These are phyloP conservation scores for Paraurostyla sp. DNA, from an alignment of 73 alveolate species.

Conservation along the genomic window DNA sequence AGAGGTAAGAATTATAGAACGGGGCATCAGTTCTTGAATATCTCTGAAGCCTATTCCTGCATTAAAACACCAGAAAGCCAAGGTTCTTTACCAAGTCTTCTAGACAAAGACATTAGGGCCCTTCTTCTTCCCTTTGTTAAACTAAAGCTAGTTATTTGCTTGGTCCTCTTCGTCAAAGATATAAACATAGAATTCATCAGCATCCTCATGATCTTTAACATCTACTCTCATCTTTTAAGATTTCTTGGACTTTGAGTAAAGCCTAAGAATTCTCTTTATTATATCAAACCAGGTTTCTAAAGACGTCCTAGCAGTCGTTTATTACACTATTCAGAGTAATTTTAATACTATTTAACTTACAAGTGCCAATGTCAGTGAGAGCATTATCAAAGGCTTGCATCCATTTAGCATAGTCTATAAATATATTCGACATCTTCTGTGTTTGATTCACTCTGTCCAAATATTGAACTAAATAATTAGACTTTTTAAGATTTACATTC, in stretches of 20 bases:
- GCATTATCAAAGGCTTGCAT: slow-evolving; percentile 10
- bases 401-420: slow-evolving; percentile 16
- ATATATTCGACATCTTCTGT: not conserved
- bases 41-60: slow-evolving; percentile 93
- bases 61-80: slow-evolving; percentile 94
- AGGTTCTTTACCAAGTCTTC: slow-evolving; percentile 57
- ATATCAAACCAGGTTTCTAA: slow-evolving; percentile 39
- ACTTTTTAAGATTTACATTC: not conserved
- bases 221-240: not conserved
- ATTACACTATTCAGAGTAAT: not conserved
- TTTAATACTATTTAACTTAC: not conserved
- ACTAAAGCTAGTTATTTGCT: not conserved
- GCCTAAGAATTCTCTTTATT: slow-evolving; percentile 38
- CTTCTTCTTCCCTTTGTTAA: slow-evolving; percentile 40
- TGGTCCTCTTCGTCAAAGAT: slow-evolving; percentile 52
- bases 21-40: slow-evolving; percentile 76
- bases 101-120: not conserved
- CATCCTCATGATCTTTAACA: not conserved
- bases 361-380: slow-evolving; percentile 17
- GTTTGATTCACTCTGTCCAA: slow-evolving; percentile 38
- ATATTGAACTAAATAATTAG: not conserved
- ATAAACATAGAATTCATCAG: slow-evolving; percentile 62
- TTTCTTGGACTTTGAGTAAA: not conserved
- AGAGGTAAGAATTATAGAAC: slow-evolving; percentile 78
- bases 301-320: not conserved